Conservation (phyloP, 2,329 filamentous ascomycete genomes). For the Delphinella strobiligena region DNA sequence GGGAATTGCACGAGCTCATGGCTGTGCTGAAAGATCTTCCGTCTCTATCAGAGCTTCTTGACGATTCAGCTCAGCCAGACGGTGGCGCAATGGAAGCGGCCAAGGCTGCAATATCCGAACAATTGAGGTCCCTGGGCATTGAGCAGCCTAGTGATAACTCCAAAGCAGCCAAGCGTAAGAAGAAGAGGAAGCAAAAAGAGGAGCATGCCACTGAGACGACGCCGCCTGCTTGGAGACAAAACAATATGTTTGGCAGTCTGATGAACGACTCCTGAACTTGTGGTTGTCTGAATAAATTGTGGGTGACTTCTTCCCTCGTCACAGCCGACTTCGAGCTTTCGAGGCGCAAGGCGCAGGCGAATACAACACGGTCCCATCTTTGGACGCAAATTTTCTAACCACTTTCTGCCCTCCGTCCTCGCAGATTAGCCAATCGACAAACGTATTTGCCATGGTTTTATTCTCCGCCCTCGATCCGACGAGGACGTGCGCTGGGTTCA, state of each 20-base stretch:
- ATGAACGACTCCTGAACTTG: too few species aligned
- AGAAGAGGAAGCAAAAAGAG: constrained; percentile 6
- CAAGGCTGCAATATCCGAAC: background rate
- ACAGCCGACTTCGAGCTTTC: too few species aligned
- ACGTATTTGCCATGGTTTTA: too few species aligned
- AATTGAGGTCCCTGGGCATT: constrained; percentile 1
- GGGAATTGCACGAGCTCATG: background rate
- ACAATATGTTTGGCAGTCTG: constrained; percentile 9
- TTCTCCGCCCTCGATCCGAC: too few species aligned
- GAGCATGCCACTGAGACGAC: background rate
- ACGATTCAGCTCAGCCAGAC: background rate
- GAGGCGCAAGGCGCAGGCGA: too few species aligned
- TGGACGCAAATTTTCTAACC: too few species aligned
- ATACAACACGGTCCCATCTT: too few species aligned
- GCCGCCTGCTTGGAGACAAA: constrained; percentile 4
- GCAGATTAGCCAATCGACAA: too few species aligned
- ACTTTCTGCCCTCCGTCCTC: too few species aligned
- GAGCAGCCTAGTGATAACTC: background rate
- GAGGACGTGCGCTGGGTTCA: too few species aligned
- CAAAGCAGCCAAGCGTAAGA: constrained; percentile 6
- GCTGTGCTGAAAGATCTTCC: constrained; percentile 1
- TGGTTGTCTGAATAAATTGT: too few species aligned
- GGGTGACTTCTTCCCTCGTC: too few species aligned
- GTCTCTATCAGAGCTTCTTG: constrained; percentile 2
- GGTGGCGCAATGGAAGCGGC: constrained; percentile 1